Percentiles rank a stretch among this genome's conserved stretches.
Evolutionary conservation across 140 eudicot species (phyloP).

Genomic region (Cichorium intybus): DNA sequence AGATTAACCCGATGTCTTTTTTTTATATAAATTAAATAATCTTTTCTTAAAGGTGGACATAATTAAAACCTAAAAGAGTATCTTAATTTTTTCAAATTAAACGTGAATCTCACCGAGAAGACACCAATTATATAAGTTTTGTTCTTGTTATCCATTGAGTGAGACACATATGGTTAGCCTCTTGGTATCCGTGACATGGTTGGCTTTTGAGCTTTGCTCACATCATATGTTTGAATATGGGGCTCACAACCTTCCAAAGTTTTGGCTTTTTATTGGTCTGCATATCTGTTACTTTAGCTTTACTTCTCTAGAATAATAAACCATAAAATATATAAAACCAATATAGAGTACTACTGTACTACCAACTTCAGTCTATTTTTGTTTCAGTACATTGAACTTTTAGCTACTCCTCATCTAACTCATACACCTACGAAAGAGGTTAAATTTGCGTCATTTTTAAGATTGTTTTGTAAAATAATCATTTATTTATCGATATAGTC

Average conservation of each 20-base stretch:
- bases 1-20: too few relatives aligned
- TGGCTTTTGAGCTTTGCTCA: neutral
- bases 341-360: neutral
- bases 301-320: neutral
- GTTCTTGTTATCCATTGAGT: neutral
- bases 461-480: too few relatives aligned
- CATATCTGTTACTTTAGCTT: neutral
- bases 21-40: too few relatives aligned
- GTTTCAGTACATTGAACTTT: neutral
- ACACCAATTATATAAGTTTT: too few relatives aligned
- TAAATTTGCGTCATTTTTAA: too few relatives aligned
- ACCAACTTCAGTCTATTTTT: neutral
- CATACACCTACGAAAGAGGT: neutral
- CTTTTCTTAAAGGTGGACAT: too few relatives aligned
- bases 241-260: neutral
- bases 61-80: too few relatives aligned
- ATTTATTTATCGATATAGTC: neutral
- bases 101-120: too few relatives aligned
- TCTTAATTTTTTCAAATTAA: too few relatives aligned
- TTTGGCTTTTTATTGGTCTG: constrained; percentile 1
- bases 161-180: neutral
- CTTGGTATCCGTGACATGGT: constrained; percentile 3
- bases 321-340: neutral
- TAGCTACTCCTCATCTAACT: neutral
- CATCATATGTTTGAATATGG: constrained; percentile 7